Evolutionary conservation across 371 early-diverging fungal species (phyloP).

Genomic region (Syncephalis plumigaleata): DNA sequence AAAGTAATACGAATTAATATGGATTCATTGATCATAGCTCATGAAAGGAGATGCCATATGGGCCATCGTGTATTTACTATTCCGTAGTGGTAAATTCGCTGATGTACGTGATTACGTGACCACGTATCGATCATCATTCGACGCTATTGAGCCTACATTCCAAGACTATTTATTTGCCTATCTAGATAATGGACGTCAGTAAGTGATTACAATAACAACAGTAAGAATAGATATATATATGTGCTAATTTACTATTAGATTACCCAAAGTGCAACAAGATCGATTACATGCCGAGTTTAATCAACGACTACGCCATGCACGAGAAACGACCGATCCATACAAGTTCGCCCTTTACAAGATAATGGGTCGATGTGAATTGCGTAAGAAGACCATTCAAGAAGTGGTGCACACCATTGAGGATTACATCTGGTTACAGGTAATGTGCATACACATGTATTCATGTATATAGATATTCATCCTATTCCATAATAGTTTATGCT

Average conservation of each 20-base stretch:
- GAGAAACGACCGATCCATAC: slow-evolving; percentile 52
- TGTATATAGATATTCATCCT: not conserved
- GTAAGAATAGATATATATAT: no score
- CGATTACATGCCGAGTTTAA: slow-evolving; percentile 34
- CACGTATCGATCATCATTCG: no score
- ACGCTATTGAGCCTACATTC: no score
- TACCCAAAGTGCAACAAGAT: no score
- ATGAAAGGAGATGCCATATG: slow-evolving; percentile 16
- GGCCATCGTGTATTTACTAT: slow-evolving; percentile 61
- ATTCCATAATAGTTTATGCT: not conserved
- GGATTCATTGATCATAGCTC: no score
- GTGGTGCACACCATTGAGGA: slow-evolving; percentile 59
- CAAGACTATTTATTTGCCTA: no score
- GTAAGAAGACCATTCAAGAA: slow-evolving; percentile 30
- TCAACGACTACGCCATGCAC: slow-evolving; percentile 24
- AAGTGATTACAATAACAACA: no score
- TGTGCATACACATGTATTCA: not conserved
- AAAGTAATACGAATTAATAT: no score
- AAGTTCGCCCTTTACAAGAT: slow-evolving; percentile 74
- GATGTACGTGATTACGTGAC: no score
- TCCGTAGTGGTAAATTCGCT: slow-evolving; percentile 24
- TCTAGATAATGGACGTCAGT: no score
- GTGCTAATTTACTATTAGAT: no score
- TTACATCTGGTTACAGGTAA: slow-evolving; percentile 58
- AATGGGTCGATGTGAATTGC: slow-evolving; percentile 71